Base-by-base conservation (phyloP, 2,329 filamentous ascomycete species). In the Teratosphaeria destructans region DNA sequence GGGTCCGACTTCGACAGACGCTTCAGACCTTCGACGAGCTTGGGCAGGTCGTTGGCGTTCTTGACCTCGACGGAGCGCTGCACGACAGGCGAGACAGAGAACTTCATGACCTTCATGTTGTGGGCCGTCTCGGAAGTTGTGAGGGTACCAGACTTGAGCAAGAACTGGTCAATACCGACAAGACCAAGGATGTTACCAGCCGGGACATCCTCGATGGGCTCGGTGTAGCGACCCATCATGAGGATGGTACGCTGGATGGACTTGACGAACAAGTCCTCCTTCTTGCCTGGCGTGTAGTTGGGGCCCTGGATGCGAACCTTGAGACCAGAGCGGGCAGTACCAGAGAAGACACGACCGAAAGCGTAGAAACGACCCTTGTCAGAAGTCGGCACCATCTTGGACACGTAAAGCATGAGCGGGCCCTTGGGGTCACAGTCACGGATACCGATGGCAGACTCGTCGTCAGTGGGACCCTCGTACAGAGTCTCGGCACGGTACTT, bases 71-170 rank as follows among this genome's bases (percentile, higher is more conserved):
- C 94, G 79, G 94, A 96, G 71, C 93, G 93, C 82, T 89, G 93
- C 69, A 99, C 94, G 81, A 99, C 94, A 73, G 94, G 94, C 63
- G 94, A 97, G 77, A 99, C 94, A 75, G 94, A 99, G 89, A 99
- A 99, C 85, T 96, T 97, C 94, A 99, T 99, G 82, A 99, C 94
- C 88, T 97, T 97, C 74, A 99, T 82, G 88, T 99, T 99, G 88
- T 99, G 94, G 77, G 94, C 93, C 68, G 90, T 95, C 70, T 99
- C 94, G 76, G 84, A 87, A 77, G 93, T 97, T 80, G 92, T 96
- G 73, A 99, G 89, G 74, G 94, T 99, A 88, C 94, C 94, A 77
- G 94, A 97, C 88, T 99, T 99, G 84, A 99, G 91, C 84, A 99
- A 84, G 90, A 97, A 99, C 86, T 99, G 94, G 78, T 99, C 94